Percentiles rank a stretch among this genome's conserved stretches.
Evolutionary conservation across 768 basidiomycete genomes (phyloP).

Genomic region (Pisolithus microcarpus): DNA sequence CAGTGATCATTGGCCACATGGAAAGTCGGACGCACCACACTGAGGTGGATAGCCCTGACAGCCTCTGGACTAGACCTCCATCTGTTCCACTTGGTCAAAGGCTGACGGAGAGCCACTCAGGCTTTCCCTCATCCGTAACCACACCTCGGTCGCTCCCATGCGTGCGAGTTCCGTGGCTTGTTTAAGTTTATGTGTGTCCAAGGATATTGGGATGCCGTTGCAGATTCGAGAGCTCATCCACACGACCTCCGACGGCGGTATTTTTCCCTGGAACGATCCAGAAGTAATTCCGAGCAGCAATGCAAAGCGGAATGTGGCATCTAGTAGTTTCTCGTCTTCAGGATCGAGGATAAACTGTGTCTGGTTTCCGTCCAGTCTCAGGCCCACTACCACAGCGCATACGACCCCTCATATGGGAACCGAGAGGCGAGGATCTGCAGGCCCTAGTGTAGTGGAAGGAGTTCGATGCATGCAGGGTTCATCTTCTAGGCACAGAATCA

Average conservation of each 20-base stretch:
- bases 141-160: slow-evolving; percentile 40
- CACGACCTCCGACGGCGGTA: slow-evolving; percentile 23
- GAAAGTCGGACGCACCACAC: background rate
- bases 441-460: too few species aligned
- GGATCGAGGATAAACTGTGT: slow-evolving; percentile 46
- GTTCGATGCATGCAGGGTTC: too few species aligned
- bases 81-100: slow-evolving; percentile 32
- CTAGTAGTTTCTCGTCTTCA: slow-evolving; percentile 31
- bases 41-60: too few species aligned
- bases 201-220: slow-evolving; percentile 13
- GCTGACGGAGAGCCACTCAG: slow-evolving; percentile 17
- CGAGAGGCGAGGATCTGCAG: too few species aligned
- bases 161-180: slow-evolving; percentile 45
- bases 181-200: slow-evolving; percentile 36
- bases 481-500: too few species aligned
- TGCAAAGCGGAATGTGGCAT: slow-evolving; percentile 59
- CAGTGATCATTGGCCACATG: too few species aligned
- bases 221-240: slow-evolving; percentile 18
- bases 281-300: slow-evolving; percentile 41
- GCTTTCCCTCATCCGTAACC: slow-evolving; percentile 40
- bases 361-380: slow-evolving; percentile 8
- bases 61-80: slow-evolving; percentile 29
- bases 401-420: slow-evolving; percentile 65
- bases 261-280: background rate
- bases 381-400: slow-evolving; percentile 57